phyloP scores from a whole-genome alignment of 257 asterid genomes.

The Ilex aquifolium region DNA sequence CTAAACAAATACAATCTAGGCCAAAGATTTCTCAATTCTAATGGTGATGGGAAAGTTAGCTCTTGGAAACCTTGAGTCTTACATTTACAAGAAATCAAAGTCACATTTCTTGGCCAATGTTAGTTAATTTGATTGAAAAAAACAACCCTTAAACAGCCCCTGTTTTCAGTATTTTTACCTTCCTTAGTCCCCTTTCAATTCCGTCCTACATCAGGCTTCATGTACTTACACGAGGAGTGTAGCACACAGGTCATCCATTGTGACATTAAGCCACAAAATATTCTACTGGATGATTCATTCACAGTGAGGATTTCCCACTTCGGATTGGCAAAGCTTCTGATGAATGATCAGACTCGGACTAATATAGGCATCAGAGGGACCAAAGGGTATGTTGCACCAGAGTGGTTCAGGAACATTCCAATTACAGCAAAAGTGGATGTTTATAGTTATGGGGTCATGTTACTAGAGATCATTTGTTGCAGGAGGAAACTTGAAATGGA shows the following conservation, averaged over 20 bases:
- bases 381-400: conserved; percentile 20
- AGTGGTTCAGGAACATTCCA: conserved; percentile 10
- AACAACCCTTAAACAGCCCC: too few species aligned
- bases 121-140: too few species aligned
- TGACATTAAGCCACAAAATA: conserved; percentile 20
- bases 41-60: too few species aligned
- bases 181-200: too few species aligned
- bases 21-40: too few species aligned
- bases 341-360: conserved; percentile 10
- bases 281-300: conserved; percentile 12
- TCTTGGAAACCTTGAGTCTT: too few species aligned
- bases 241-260: conserved; percentile 19
- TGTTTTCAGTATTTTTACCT: too few species aligned
- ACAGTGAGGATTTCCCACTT: conserved; percentile 18
- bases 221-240: conserved; percentile 19
- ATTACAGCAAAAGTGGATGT: conserved; percentile 10
- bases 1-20: too few species aligned
- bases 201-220: too few species aligned
- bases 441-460: conserved; percentile 10
- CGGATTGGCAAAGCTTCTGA: conserved; percentile 17
- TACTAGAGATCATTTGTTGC: conserved; percentile 11
- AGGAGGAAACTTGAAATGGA: conserved; percentile 4
- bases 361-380: conserved; percentile 16
- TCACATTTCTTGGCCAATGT: too few species aligned
- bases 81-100: too few species aligned